Percentiles rank a stretch among this genome's conserved stretches.
These are phyloP conservation scores for Fraxinus greggii DNA, from an alignment of 305 asterid genomes.

Conservation along the genomic window DNA sequence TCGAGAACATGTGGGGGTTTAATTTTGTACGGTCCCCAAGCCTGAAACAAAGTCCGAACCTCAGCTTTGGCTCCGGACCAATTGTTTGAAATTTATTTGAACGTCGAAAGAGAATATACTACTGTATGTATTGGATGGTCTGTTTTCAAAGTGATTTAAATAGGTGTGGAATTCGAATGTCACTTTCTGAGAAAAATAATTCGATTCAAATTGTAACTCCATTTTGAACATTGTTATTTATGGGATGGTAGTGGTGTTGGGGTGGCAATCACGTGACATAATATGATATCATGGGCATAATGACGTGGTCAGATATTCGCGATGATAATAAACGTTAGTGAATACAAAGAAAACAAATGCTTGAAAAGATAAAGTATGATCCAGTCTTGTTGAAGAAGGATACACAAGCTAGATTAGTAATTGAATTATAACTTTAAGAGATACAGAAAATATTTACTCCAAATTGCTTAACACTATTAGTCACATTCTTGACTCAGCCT, in stretches of 20 bases:
- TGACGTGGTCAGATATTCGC: background rate
- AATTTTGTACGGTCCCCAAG: background rate
- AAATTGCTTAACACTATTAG: background rate
- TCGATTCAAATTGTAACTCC: background rate
- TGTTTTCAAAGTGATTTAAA: background rate
- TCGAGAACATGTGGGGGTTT: background rate
- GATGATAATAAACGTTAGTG: background rate
- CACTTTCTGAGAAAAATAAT: background rate
- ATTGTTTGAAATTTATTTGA: background rate
- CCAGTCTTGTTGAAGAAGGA: background rate
- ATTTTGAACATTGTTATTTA: background rate
- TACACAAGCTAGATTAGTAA: background rate
- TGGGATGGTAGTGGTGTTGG: background rate
- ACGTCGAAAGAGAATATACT: background rate
- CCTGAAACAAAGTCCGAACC: background rate
- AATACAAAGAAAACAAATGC: background rate
- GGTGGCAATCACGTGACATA: background rate
- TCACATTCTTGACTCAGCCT: background rate
- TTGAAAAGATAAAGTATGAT: background rate
- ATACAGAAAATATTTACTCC: background rate
- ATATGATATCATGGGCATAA: background rate
- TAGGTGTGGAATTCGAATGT: background rate
- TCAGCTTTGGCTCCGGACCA: conserved; percentile 2
- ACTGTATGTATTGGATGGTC: background rate
- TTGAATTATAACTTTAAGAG: background rate